Base-by-base conservation (phyloP, 2,329 filamentous ascomycete species). In the Cadophora malorum region DNA sequence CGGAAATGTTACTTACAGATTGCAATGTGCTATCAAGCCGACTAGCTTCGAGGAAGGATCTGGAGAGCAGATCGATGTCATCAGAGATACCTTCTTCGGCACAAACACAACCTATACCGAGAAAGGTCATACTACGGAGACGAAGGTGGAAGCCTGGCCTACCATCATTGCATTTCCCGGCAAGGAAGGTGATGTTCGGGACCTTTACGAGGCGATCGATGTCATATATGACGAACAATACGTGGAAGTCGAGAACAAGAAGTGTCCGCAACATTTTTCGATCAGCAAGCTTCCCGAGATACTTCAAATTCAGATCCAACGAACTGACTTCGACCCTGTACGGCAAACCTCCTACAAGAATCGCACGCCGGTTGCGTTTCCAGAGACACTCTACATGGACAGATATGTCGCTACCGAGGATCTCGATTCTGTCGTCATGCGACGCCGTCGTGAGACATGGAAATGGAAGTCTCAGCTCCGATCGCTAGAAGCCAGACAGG, bases 231-330 rank as follows among this genome's bases (percentile, higher is more conserved):
- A 96, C 74, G 87, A 90, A 58, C 90, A 96, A 74, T 86, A 89
- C 33, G 87, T 95, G 35, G 88, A 89, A 38, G 86, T 91, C 28
- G 88, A 88, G 67, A 86, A 87, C n/a, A 76, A 82, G 76, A 75
- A 87, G 76, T 80, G 88, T 67, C 81, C 84, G 79, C 83, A 86
- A 67, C 95, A 90, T 78, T 89, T 89, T 7, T 90, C 91, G 0
- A 92, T 97, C 70, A 87, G 87, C 70, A 84, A 85, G n/a, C 82
- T 94, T 12, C 94, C 96, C 0, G 94, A 94, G 0, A 87, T 99
- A 38, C 82, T 98, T 21, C 94, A 97, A 75, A 89, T 99, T 55
- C 91, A 94, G 72, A 92, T 99, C 38, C 93, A 97, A 76, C 89
- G 96, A 5, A 90, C 92, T 4, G 89, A 91, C 68, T 93, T 89